Conservation (phyloP, 371 early-diverging fungal genomes). For the Mucor sp. region DNA sequence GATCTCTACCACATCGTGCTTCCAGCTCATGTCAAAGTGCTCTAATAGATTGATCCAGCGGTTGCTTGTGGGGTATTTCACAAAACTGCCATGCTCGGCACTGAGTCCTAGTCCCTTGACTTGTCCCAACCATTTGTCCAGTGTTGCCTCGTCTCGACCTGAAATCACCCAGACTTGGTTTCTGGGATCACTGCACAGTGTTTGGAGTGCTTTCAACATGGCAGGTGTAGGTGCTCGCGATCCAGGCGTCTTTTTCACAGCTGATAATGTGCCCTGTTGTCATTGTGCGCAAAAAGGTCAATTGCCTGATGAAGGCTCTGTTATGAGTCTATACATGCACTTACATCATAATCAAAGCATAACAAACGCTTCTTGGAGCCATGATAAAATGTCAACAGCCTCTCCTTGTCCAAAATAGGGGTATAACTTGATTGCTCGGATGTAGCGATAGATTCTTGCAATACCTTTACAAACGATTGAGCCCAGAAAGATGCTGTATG, state of each 20-base stretch:
- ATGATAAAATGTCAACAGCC: conserved; percentile 51
- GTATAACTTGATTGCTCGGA: conserved; percentile 69
- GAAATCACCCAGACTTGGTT: conserved; percentile 94
- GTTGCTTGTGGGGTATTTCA: conserved; percentile 51
- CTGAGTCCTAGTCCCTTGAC: conserved; percentile 80
- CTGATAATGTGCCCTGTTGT: conserved; percentile 82
- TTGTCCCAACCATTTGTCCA: conserved; percentile 85
- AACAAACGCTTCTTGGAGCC: conserved; percentile 67
- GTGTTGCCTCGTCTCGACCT: conserved; percentile 84
- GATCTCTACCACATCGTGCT: conserved; percentile 81
- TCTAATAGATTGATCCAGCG: conserved; percentile 83
- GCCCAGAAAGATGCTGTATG: conserved; percentile 97
- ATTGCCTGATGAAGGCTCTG: no score
- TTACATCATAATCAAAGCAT: conserved; percentile 89
- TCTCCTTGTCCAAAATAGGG: conserved; percentile 60
- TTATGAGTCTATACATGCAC: not conserved
- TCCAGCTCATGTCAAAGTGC: conserved; percentile 86
- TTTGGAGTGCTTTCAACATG: conserved; percentile 66
- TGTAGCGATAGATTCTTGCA: conserved; percentile 43
- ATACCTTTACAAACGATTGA: conserved; percentile 70
- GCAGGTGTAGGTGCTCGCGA: conserved; percentile 67
- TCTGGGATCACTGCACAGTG: conserved; percentile 70
- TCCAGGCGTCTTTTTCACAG: conserved; percentile 70
- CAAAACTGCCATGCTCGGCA: conserved; percentile 77
- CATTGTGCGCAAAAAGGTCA: no score